phyloP scores from a whole-genome alignment of 345 rosid species.

The Ricinus communis region DNA sequence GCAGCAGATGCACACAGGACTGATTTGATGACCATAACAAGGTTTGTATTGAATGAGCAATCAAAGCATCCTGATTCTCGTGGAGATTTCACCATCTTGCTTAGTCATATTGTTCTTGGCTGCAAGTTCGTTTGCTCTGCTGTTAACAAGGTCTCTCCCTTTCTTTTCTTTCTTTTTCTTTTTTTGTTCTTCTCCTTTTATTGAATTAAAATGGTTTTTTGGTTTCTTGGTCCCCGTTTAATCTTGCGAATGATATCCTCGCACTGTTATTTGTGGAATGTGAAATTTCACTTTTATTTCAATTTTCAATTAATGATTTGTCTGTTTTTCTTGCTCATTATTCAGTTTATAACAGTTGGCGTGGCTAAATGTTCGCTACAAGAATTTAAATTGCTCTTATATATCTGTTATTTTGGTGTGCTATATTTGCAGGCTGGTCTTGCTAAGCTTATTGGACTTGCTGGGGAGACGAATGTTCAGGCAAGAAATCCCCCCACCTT shows the following conservation, averaged over 20 bases:
- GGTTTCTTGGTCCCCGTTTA: background rate
- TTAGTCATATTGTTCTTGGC: constrained; percentile 90
- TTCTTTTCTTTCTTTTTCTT: background rate
- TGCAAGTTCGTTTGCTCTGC: constrained; percentile 98
- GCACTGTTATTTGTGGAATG: background rate
- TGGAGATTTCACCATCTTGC: constrained; percentile 91
- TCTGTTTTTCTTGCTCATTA: too few species aligned
- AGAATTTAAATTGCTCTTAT: background rate
- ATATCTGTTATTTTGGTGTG: background rate
- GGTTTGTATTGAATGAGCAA: constrained; percentile 83
- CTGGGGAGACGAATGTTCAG: constrained; percentile 97
- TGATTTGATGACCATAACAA: constrained; percentile 95
- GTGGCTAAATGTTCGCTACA: too few species aligned
- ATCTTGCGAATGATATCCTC: background rate
- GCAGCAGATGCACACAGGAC: constrained; percentile 82
- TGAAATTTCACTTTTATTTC: background rate
- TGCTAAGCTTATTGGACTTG: constrained; percentile 90
- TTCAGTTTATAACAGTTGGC: too few species aligned
- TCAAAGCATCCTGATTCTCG: constrained; percentile 92
- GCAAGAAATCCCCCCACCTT: too few species aligned
- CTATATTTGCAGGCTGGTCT: constrained; percentile 76
- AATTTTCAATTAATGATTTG: background rate
- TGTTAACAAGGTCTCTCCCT: constrained; percentile 68
- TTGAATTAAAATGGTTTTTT: background rate
- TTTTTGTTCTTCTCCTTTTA: background rate